Base-by-base conservation (phyloP, 805 yeast genomes). In the Scheffersomyces coipomensis region DNA sequence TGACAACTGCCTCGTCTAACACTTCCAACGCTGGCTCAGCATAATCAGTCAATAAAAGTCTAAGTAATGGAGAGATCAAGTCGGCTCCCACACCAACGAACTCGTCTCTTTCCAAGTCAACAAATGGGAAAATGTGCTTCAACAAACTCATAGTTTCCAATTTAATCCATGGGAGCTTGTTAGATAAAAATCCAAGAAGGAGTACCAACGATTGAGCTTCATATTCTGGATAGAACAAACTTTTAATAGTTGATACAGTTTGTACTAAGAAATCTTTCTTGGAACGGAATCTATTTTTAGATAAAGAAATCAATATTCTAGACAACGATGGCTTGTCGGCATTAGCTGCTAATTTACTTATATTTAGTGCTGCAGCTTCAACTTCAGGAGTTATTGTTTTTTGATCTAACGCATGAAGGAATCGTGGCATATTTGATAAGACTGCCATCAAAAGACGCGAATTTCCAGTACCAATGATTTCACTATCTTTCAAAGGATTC, bases 81-180 rank as follows among this genome's bases (percentile, higher is more conserved):
- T 93, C 99, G 0, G 99, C 98, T 4, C 99, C 99, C 27, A 88
- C 83, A 2, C 96, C 95, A 21, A 78, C 73, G 55, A 89, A 89
- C 51, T 85, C 95, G 15, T 84, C 87, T 26, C 83, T 67, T 33
- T 79, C 81, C 38, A 90, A 66, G 53, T 93, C 90, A 12, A 89
- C 82, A 43, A 78, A 69, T 1, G 96, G 90, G 45, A 95, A 75
- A 6, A 93, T 59, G 34, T 80, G 77, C 51, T 84, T 83, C 47
- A 93, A 71, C 2, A 89, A 62, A 37, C 79, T 83, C 79, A 95
- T 73, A 0, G 93, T 79, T 58, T 91, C 96, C 9, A 74, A 54
- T 48, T 87, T 85, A 2, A 95, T 80, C 95, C 96, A 89, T 1
- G 75, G 68, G 2, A 76, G 75, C 43, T 76, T 81, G 60, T 93